Percentiles rank a stretch among this genome's conserved stretches.
Evolutionary conservation across 192 early-diverging fungal species (phyloP).

Genomic region (Phycomyces nitens): DNA sequence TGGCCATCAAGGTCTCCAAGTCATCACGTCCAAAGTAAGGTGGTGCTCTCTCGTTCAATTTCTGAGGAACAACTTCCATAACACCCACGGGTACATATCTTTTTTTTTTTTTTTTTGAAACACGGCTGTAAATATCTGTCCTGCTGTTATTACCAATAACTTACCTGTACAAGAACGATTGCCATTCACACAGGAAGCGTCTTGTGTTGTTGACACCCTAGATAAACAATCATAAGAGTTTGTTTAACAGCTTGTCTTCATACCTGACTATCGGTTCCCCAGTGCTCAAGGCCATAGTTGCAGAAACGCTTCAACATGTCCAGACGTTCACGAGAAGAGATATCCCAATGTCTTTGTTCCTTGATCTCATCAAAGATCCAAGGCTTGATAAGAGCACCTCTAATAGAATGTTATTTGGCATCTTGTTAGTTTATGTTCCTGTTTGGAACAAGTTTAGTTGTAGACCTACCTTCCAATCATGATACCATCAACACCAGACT

Average conservation of each 20-base stretch:
- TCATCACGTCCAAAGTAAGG: conserved; percentile 83
- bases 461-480: conserved; percentile 89
- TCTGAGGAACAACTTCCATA: conserved; percentile 88
- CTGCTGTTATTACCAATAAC: conserved; percentile 10
- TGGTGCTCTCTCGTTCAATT: conserved; percentile 88
- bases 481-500: conserved; percentile 68
- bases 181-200: conserved; percentile 78
- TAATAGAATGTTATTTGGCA: neutral
- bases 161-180: conserved; percentile 57
- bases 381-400: conserved; percentile 86
- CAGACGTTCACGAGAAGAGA: conserved; percentile 82
- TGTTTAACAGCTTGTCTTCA: neutral
- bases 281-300: conserved; percentile 88
- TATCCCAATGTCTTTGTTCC: conserved; percentile 84
- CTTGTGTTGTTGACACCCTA: conserved; percentile 82
- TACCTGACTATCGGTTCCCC: conserved; percentile 78
- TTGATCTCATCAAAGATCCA: conserved; percentile 97
- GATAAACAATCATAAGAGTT: neutral
- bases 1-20: conserved; percentile 93
- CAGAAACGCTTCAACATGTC: conserved; percentile 85
- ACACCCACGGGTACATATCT: conserved; percentile 90
- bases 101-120: too few species aligned
- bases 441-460: too few species aligned
- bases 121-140: conserved; percentile 11
- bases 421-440: too few species aligned